These are phyloP conservation scores for Magnusiomyces ingens DNA, from an alignment of 1,139 yeast genomes.

Conservation along the genomic window DNA sequence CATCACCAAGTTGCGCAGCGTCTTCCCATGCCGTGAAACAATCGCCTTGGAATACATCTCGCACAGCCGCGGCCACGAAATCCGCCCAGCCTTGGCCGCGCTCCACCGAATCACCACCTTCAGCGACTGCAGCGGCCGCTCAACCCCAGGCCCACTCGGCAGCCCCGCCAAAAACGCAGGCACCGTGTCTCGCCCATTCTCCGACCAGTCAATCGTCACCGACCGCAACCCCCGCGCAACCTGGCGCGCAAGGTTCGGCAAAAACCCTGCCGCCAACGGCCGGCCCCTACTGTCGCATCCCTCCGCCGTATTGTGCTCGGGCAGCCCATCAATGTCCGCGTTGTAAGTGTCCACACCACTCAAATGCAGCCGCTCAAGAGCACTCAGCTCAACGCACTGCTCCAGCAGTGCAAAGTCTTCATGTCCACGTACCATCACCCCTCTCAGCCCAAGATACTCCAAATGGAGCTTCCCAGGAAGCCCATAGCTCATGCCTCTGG, in stretches of 20 bases:
- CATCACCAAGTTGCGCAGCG: constrained; percentile 15
- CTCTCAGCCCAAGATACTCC: constrained; percentile 20
- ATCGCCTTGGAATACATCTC: constrained; percentile 10
- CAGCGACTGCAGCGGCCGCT: constrained; percentile 8
- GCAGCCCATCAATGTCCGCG: neutral
- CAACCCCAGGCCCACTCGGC: neutral
- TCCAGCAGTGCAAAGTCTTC: constrained; percentile 14
- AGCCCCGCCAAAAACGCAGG: constrained; percentile 13
- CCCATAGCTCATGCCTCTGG: neutral
- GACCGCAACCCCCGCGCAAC: constrained; percentile 4
- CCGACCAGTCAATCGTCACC: constrained; percentile 17
- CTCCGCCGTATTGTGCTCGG: neutral
- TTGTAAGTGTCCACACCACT: constrained; percentile 16
- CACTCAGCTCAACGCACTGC: constrained; percentile 14
- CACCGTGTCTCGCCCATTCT: constrained; percentile 12
- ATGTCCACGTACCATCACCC: constrained; percentile 17
- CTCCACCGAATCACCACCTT: constrained; percentile 15
- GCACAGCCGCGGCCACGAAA: constrained; percentile 14
- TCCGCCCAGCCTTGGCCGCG: constrained; percentile 1
- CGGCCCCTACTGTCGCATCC: neutral
- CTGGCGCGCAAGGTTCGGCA: constrained; percentile 8
- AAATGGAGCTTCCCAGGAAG: constrained; percentile 10
- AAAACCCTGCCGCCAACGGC: constrained; percentile 9
- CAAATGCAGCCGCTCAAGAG: constrained; percentile 15
- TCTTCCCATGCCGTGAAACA: constrained; percentile 8